A percentile compares a stretch with the other conserved stretches of the same genome.
phyloP scores from a whole-genome alignment of 2,329 filamentous ascomycete genomes.

The Thielaviopsis ethacetica region DNA sequence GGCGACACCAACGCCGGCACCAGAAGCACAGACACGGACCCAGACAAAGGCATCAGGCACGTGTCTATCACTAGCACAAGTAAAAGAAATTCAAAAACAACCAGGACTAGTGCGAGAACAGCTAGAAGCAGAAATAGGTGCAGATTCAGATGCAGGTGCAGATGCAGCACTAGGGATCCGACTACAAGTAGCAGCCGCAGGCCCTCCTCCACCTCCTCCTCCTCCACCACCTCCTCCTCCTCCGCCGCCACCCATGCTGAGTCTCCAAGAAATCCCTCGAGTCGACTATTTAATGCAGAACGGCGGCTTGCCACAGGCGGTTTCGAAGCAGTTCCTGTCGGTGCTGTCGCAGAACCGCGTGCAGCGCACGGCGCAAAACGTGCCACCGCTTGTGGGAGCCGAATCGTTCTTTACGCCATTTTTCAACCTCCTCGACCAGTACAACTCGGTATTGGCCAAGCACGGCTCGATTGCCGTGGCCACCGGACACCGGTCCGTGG shows the following conservation, averaged over 20 bases:
- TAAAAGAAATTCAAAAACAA: too few relatives aligned
- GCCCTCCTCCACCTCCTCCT: conserved; percentile 23
- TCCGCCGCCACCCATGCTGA: conserved; percentile 61
- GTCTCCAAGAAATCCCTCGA: conserved; percentile 54
- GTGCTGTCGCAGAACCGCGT: conserved; percentile 34
- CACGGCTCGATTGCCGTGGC: conserved; percentile 87
- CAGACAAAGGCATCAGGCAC: too few relatives aligned
- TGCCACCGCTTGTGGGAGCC: conserved; percentile 48
- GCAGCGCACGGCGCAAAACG: conserved; percentile 41
- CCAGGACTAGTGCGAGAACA: too few relatives aligned
- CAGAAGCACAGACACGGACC: too few relatives aligned
- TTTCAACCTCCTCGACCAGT: conserved; percentile 70
- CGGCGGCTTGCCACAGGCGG: conserved; percentile 56
- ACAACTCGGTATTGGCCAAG: conserved; percentile 61
- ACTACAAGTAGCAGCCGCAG: background rate
- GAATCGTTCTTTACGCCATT: conserved; percentile 69
- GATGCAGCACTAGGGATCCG: conserved; percentile 16
- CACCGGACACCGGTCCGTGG: conserved; percentile 89
- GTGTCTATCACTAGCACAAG: too few relatives aligned
- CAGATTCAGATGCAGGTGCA: background rate
- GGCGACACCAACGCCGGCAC: too few relatives aligned
- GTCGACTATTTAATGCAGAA: conserved; percentile 89
- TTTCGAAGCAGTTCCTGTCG: conserved; percentile 59
- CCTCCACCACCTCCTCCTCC: conserved; percentile 38
- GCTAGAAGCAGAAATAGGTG: too few relatives aligned